Evolutionary conservation across 2,329 filamentous ascomycete genomes (phyloP).

Genomic region (Nothophaeocryptopus gaeumannii): DNA sequence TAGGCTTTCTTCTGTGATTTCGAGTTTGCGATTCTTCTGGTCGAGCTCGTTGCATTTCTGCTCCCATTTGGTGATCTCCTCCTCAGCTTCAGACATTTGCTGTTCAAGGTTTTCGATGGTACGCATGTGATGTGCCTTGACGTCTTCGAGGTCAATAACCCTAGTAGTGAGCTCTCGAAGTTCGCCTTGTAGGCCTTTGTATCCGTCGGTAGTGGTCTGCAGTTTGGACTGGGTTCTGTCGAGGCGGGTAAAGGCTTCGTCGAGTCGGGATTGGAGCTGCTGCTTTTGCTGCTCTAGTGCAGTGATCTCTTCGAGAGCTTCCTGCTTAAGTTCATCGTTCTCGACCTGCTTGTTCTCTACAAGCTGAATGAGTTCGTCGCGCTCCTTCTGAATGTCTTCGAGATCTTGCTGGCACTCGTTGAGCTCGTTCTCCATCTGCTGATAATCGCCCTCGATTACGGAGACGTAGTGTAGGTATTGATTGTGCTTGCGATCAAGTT

Average conservation of each 20-base stretch:
- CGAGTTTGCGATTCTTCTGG: conserved; percentile 80
- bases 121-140: conserved; percentile 73
- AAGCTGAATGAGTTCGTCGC: conserved; percentile 77
- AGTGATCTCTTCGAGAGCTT: conserved; percentile 60
- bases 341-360: conserved; percentile 62
- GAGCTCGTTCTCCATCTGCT: conserved; percentile 75
- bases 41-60: conserved; percentile 79
- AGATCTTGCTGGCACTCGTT: conserved; percentile 77
- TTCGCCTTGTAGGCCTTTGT: conserved; percentile 80
- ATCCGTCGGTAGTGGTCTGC: conserved; percentile 76
- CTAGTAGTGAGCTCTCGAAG: conserved; percentile 89
- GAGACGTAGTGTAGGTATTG: conserved; percentile 78
- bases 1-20: conserved; percentile 87
- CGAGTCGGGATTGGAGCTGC: conserved; percentile 27
- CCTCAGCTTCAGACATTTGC: conserved; percentile 78
- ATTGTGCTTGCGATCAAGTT: conserved; percentile 78
- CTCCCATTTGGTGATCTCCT: conserved; percentile 82
- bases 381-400: conserved; percentile 73
- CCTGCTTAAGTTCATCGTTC: conserved; percentile 52
- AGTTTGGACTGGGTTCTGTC: conserved; percentile 66
- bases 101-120: conserved; percentile 79
- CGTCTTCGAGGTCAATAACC: conserved; percentile 82
- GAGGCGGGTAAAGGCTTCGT: conserved; percentile 49
- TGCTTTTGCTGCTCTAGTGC: conserved; percentile 46
- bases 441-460: conserved; percentile 63